Evolutionary conservation across 768 basidiomycete species (phyloP).

Genomic region (Phanerochaete sordida): DNA sequence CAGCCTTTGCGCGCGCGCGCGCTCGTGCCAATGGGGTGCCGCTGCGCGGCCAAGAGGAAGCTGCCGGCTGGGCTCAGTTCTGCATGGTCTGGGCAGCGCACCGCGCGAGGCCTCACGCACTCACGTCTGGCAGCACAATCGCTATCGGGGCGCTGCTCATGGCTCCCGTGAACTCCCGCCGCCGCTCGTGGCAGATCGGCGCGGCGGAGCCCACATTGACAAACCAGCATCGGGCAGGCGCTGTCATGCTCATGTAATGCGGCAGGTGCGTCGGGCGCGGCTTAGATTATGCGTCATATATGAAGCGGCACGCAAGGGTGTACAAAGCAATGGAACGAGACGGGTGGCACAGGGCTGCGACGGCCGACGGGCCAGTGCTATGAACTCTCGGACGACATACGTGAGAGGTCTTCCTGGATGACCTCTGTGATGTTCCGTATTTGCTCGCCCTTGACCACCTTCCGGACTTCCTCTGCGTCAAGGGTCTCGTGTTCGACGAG

Average conservation of each 20-base stretch:
- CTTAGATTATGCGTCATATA: not conserved
- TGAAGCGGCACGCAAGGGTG: not conserved
- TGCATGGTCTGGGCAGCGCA: too few species aligned
- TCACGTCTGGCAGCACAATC: not conserved
- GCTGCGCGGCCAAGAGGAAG: not conserved
- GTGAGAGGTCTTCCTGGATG: slow-evolving; percentile 48
- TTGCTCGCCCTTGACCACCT: slow-evolving; percentile 79
- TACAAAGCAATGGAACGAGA: not conserved
- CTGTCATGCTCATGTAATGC: not conserved
- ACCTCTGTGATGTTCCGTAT: slow-evolving; percentile 70
- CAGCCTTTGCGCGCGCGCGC: not conserved
- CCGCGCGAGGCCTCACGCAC: not conserved
- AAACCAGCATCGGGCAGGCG: not conserved
- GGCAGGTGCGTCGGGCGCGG: not conserved
- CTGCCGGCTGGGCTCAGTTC: not conserved
- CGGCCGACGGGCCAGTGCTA: slow-evolving; percentile 9
- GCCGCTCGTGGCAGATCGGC: not conserved
- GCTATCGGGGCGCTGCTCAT: not conserved
- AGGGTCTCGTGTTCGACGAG: slow-evolving; percentile 95
- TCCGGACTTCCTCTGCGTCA: slow-evolving; percentile 78
- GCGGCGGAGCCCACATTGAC: not conserved
- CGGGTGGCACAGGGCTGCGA: too few species aligned
- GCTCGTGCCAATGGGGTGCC: too few species aligned
- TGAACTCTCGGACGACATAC: slow-evolving; percentile 17
- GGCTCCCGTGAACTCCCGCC: slow-evolving; percentile 1